phyloP scores from a whole-genome alignment of 2,329 filamentous ascomycete genomes.

The Penicillium sp. region DNA sequence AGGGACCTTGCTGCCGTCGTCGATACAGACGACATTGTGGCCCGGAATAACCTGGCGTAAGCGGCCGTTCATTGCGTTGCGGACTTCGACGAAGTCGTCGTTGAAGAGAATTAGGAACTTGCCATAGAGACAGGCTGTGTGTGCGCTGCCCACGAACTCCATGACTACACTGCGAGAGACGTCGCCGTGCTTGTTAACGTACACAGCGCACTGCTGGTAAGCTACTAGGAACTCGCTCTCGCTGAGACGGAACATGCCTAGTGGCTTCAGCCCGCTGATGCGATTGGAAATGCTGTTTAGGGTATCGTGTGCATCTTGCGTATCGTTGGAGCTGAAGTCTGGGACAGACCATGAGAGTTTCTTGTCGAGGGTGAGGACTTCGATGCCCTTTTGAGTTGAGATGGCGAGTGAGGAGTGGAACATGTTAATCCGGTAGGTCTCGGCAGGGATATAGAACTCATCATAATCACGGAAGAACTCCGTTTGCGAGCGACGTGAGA shows the following conservation, averaged over 20 bases:
- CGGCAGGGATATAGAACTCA: constrained; percentile 95
- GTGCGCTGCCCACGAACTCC: constrained; percentile 96
- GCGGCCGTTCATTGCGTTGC: constrained; percentile 93
- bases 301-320: constrained; percentile 57
- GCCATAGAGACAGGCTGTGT: constrained; percentile 82
- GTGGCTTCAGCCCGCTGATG: constrained; percentile 76
- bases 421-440: constrained; percentile 92
- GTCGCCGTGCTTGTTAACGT: constrained; percentile 97
- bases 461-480: constrained; percentile 98
- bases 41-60: constrained; percentile 92
- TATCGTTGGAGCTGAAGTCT: constrained; percentile 63
- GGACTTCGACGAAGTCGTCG: constrained; percentile 92
- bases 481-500: constrained; percentile 68
- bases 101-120: constrained; percentile 93
- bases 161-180: constrained; percentile 92
- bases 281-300: constrained; percentile 83
- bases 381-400: constrained; percentile 85
- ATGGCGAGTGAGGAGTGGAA: constrained; percentile 95
- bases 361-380: constrained; percentile 94
- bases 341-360: constrained; percentile 94
- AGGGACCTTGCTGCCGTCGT: constrained; percentile 63
- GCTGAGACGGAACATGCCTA: constrained; percentile 95
- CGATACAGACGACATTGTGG: constrained; percentile 82
- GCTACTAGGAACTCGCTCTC: constrained; percentile 90
- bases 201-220: constrained; percentile 95